These are phyloP conservation scores for Typha latifolia DNA, from an alignment of 176 grass and related monocot genomes.

Conservation along the genomic window DNA sequence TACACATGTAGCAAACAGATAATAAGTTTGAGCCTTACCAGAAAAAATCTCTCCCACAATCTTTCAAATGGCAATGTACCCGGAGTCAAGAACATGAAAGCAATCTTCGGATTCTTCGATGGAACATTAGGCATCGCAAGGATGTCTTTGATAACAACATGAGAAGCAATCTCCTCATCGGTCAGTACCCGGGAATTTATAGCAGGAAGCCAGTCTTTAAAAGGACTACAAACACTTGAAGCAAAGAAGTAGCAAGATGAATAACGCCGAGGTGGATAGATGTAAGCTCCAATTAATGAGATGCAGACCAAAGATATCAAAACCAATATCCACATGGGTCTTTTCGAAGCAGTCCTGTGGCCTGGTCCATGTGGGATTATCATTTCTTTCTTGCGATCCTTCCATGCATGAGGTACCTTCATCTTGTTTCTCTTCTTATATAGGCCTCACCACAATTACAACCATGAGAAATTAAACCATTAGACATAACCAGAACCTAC, in stretches of 20 bases:
- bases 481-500: not conserved
- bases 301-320: constrained; percentile 69
- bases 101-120: constrained; percentile 70
- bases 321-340: constrained; percentile 85
- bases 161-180: constrained; percentile 72
- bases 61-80: constrained; percentile 87
- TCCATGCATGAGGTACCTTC: constrained; percentile 33
- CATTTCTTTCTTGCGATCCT: constrained; percentile 42
- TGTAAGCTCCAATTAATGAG: constrained; percentile 60
- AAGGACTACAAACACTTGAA: constrained; percentile 57
- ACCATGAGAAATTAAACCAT: not conserved
- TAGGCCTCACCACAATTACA: not conserved
- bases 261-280: constrained; percentile 55
- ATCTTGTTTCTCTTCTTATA: constrained; percentile 20
- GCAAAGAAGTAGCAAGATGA: constrained; percentile 72
- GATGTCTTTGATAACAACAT: constrained; percentile 57
- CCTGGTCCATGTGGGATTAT: constrained; percentile 41
- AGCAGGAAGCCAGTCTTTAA: constrained; percentile 74
- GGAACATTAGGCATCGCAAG: constrained; percentile 51
- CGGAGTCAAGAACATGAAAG: constrained; percentile 90
- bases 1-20: constrained; percentile 13
- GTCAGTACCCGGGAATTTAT: constrained; percentile 34
- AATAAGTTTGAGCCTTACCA: constrained; percentile 31
- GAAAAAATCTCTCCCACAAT: constrained; percentile 92
- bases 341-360: constrained; percentile 47